Base-by-base conservation (phyloP, 2,329 filamentous ascomycete species). In the Chalaropsis ovoidea region DNA sequence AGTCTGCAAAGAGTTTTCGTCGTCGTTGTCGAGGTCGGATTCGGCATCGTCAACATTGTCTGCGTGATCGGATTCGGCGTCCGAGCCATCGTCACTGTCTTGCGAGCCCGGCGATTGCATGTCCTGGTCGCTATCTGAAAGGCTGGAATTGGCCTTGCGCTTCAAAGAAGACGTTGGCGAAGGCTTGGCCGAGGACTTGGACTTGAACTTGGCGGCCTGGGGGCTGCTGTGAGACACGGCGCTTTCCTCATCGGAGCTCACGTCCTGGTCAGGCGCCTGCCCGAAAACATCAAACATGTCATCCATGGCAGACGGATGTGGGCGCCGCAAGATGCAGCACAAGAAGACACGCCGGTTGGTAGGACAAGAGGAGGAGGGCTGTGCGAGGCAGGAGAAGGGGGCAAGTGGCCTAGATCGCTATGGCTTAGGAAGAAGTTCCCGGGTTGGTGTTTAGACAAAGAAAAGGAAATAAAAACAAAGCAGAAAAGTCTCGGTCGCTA, bases 201-300 rank as follows among this genome's bases (percentile, higher is more conserved):
- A 10, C 54, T 58, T 58, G 43, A 7, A 47, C 43, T 47, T 47
- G 43, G 43, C 15, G 4, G n/a, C n/a, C 27, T 35, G 13, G 6
- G 54, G 17, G 31, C 54, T 58, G 27, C 31, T 58, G 5, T 39
- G 24, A 39, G 54, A 58, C 24, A 10, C 7, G 58, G 35, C n/a
- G 63, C 45, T 63, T 61, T 80, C 76, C 68, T 76, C 73, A 69
- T 81, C 79, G 73, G 75, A 77, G 35, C 73, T 71, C 65, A 73
- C 70, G 17, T 74, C 75, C 61, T 71, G 73, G 22, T 79, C 74
- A 61, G 84, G 79, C 73, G 81, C 80, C 71, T 88, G 86, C 69
- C 91, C 86, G 72, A 94, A 93, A 66, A 91, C 88, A 71, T 89
- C 86, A 71, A 94, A 94, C 70, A 94, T 81, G 68, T 91, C 88